phyloP scores from a whole-genome alignment of 768 basidiomycete genomes.

The Pluteus cervinus region DNA sequence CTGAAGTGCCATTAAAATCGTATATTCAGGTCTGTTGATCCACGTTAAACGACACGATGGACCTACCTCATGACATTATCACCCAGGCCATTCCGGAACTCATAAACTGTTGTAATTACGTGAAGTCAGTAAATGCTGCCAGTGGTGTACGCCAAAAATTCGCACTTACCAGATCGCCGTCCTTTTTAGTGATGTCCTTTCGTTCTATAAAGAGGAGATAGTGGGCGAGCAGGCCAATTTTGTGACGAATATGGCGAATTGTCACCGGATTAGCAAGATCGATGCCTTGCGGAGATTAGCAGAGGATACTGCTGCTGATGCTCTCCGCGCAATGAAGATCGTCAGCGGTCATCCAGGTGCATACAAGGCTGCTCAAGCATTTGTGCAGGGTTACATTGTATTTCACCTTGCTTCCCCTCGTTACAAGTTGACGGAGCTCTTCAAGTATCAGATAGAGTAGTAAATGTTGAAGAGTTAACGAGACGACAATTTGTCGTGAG shows the following conservation, averaged over 20 bases:
- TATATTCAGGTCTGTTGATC: slow-evolving; percentile 3
- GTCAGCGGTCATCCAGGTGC: neutral
- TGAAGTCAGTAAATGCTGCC: too few relatives aligned
- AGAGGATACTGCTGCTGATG: neutral
- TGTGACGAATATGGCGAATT: slow-evolving; percentile 2
- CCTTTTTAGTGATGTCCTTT: slow-evolving; percentile 2
- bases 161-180: neutral
- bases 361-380: neutral
- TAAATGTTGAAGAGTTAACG: too few relatives aligned
- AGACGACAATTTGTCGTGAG: too few relatives aligned
- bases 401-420: slow-evolving; percentile 1
- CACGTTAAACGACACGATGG: slow-evolving; percentile 3
- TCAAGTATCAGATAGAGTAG: too few relatives aligned
- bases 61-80: too few relatives aligned
- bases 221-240: slow-evolving; percentile 1
- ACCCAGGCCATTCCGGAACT: too few relatives aligned
- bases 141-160: too few relatives aligned
- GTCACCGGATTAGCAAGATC: neutral
- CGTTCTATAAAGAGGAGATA: slow-evolving; percentile 5
- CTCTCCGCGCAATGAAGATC: too few relatives aligned
- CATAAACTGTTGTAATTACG: too few relatives aligned
- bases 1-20: slow-evolving; percentile 8
- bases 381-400: neutral
- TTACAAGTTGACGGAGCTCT: too few relatives aligned
- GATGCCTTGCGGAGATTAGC: slow-evolving; percentile 3